Evolutionary conservation across 2,329 filamentous ascomycete genomes (phyloP), one percentile per base, ranked within the genome.

Genomic region (Exophiala sp.): DNA sequence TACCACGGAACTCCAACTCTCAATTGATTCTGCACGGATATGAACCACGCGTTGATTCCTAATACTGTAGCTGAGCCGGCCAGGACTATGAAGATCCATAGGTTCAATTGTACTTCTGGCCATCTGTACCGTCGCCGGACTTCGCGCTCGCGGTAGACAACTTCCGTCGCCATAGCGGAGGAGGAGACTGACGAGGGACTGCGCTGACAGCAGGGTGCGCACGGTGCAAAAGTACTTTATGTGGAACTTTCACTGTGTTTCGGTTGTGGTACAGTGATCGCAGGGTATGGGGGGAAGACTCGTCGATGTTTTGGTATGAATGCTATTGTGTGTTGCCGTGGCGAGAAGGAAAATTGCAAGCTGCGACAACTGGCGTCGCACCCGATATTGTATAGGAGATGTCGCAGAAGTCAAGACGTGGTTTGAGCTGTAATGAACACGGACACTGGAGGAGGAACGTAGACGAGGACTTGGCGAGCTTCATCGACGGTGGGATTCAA

Each of bases 31-130:
- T 83, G 80, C 18, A 81, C 75, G 1, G 67, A 59, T 64, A 83
- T 76, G 59, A 83, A 82, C 65, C 75, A 74, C 14, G 78, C 74
- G 60, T 78, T 81, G 37, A 83, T 73, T 6, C 80, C 80, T 1
- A 83, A 67, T 47, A 80, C 74, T 45, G 75, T 74, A 21, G 76
- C 73, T 9, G 78, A 78, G 1, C 76, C 74, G 1, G 73, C 75
- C 13, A 83, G 70, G 64, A 83, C 80, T 58, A 82, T 70, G 58
- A 83, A 75, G 46, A 79, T 76, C 80, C 80, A 84, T 60, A 81
- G 66, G 61, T 83, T 82, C 57, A 84, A 72, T 60, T 82, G 79
- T 42, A 78, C 70, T 64, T 83, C 79, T 2, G 80, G 80, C 80
- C 80, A 84, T 68, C 75, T 77, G 69, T 82, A 83, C 60, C 74